phyloP scores from a whole-genome alignment of 2,329 filamentous ascomycete species.

The Geosmithia flava region DNA sequence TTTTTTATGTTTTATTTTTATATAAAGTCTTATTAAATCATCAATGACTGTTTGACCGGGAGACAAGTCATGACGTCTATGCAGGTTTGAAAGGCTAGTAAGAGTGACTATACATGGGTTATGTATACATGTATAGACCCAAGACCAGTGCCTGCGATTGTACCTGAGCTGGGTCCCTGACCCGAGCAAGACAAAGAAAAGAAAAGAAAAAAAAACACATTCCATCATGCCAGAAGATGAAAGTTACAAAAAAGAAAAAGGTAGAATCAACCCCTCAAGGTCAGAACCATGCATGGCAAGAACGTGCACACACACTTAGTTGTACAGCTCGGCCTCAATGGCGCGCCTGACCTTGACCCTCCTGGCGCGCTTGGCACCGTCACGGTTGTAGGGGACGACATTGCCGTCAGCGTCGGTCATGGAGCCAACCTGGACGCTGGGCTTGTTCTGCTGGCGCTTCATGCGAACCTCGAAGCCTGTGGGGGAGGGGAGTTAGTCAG shows the following conservation, averaged over 20 bases:
- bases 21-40: background rate
- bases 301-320: background rate
- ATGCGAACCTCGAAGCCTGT: background rate
- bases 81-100: background rate
- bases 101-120: no score
- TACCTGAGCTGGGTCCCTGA: background rate
- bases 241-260: background rate
- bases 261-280: no score
- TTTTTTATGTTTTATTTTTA: no score
- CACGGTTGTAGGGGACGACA: conserved; percentile 26
- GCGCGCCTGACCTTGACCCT: background rate
- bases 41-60: background rate
- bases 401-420: conserved; percentile 31
- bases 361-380: conserved; percentile 14
- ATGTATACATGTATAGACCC: no score
- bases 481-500: background rate
- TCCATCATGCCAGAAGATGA: no score
- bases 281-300: no score
- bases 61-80: background rate
- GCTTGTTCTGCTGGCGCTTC: conserved; percentile 7
- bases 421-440: conserved; percentile 24
- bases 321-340: background rate
- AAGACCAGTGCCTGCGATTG: background rate
- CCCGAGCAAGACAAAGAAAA: background rate
- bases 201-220: background rate